phyloP scores from a whole-genome alignment of 495 filamentous ascomycete species.

The Tuber indicum region DNA sequence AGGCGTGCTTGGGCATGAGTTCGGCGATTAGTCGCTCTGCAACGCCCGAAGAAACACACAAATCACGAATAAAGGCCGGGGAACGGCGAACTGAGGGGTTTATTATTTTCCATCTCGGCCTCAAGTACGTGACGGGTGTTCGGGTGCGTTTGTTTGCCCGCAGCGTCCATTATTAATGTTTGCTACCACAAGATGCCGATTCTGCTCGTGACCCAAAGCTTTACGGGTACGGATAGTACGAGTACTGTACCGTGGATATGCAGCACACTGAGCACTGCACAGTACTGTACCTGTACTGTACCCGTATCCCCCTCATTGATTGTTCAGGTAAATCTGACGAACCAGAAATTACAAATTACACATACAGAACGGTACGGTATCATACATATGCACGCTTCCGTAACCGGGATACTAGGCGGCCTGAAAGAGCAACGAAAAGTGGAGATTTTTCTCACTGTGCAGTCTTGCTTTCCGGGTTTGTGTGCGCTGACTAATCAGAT shows the following conservation, averaged over 20 bases:
- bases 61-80: neutral
- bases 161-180: neutral
- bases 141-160: neutral
- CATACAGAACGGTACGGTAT: neutral
- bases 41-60: neutral
- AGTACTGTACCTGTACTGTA: neutral
- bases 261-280: no score
- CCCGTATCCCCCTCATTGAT: neutral
- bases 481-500: neutral
- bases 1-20: neutral
- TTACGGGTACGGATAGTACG: neutral
- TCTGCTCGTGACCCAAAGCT: neutral
- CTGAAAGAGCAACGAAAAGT: constrained; percentile 1
- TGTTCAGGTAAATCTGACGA: neutral
- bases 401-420: neutral
- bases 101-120: neutral
- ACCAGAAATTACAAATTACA: neutral
- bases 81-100: neutral
- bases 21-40: neutral
- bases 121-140: neutral
- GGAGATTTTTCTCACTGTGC: neutral
- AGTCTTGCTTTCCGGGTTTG: neutral
- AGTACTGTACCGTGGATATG: neutral
- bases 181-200: neutral
- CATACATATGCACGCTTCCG: constrained; percentile 6